Evolutionary conservation across 208 protist genomes (phyloP).

Genomic region (Wallacemonas collosoma): DNA sequence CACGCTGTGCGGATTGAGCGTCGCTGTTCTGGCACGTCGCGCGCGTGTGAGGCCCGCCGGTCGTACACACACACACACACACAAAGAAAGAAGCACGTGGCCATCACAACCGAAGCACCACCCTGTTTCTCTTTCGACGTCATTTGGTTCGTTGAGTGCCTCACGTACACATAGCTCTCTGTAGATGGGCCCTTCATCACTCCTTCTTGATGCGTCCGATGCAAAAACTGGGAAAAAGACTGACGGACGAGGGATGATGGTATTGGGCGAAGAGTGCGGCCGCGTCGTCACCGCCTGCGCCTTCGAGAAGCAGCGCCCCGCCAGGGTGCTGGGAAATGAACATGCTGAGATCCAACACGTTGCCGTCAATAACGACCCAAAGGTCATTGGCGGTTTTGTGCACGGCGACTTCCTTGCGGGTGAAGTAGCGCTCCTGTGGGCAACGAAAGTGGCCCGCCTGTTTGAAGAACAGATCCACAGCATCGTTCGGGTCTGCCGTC

Average conservation of each 20-base stretch:
- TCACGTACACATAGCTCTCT: neutral
- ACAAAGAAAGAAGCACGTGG: too few relatives aligned
- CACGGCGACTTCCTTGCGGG: conserved; percentile 45
- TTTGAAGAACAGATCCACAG: conserved; percentile 39
- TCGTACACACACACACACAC: too few relatives aligned
- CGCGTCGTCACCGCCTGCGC: conserved; percentile 60
- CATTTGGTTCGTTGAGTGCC: neutral
- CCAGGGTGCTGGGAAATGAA: conserved; percentile 71
- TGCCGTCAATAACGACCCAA: conserved; percentile 76
- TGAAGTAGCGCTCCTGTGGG: conserved; percentile 45
- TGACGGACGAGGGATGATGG: conserved; percentile 48
- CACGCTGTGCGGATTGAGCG: too few relatives aligned
- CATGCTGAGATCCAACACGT: conserved; percentile 71
- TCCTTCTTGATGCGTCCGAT: conserved; percentile 46
- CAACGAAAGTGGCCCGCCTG: conserved; percentile 43
- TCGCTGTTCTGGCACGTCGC: too few relatives aligned
- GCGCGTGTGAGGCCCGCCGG: too few relatives aligned
- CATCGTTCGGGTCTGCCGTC: conserved; percentile 15
- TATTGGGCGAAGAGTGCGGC: conserved; percentile 56
- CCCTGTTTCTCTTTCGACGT: too few relatives aligned
- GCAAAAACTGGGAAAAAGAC: conserved; percentile 59
- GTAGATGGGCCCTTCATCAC: neutral
- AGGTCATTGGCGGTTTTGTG: conserved; percentile 51
- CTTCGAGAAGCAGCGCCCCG: conserved; percentile 56
- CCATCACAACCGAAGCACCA: too few relatives aligned